phyloP scores from a whole-genome alignment of 2,329 filamentous ascomycete genomes.

The Ophiostoma quercus region DNA sequence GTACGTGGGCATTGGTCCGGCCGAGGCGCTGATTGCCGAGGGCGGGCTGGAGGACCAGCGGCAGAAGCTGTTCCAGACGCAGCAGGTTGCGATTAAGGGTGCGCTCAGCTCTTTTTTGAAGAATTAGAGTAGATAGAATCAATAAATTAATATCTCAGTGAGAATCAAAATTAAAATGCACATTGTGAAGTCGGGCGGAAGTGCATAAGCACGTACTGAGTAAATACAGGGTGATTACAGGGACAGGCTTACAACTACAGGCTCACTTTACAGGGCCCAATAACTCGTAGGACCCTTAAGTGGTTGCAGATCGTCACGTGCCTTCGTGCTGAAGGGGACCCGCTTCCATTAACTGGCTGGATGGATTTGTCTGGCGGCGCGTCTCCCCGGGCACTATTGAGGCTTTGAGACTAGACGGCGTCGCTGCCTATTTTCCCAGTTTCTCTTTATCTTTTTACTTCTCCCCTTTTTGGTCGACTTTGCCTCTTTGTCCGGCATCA shows the following conservation, averaged over 20 bases:
- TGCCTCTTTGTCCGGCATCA: not conserved
- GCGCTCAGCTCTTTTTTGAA: conserved; percentile 28
- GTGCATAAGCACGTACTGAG: not conserved
- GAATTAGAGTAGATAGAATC: conserved; percentile 14
- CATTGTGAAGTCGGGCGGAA: not conserved
- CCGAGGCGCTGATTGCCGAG: conserved; percentile 28
- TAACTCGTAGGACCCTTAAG: not conserved
- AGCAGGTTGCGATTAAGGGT: conserved; percentile 27
- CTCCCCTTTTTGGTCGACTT: not conserved
- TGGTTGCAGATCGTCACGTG: not conserved
- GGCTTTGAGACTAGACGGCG: not conserved
- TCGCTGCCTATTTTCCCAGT: conserved; percentile 16
- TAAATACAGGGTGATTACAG: not conserved
- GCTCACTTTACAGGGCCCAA: too few species aligned
- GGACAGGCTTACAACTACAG: not conserved
- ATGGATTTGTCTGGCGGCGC: conserved; percentile 15
- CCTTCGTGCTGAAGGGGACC: not conserved
- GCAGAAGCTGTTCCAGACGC: conserved; percentile 30
- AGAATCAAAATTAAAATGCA: not conserved
- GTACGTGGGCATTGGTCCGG: conserved; percentile 37
- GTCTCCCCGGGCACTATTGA: conserved; percentile 15
- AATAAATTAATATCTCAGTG: not conserved
- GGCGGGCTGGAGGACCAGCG: conserved; percentile 32
- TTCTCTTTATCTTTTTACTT: not conserved
- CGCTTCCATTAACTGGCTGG: not conserved